Percentiles rank a stretch among this genome's conserved stretches.
These are phyloP conservation scores for Lachnellula subtilissima DNA, from an alignment of 2,329 filamentous ascomycete species.

Conservation along the genomic window DNA sequence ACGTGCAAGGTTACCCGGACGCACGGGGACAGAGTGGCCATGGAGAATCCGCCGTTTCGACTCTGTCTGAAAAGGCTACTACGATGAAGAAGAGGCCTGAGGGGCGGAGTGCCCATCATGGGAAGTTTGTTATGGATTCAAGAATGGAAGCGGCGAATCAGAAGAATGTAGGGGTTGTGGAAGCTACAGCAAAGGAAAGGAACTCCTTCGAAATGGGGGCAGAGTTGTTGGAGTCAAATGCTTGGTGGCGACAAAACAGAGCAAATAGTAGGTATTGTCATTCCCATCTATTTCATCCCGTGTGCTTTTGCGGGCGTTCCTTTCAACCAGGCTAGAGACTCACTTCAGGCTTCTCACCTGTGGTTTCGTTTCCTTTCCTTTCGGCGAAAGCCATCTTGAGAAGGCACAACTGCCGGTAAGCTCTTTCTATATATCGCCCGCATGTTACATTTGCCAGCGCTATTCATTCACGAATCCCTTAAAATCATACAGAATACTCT, in stretches of 20 bases:
- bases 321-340: too few species aligned
- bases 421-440: too few species aligned
- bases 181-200: neutral
- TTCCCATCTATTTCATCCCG: neutral
- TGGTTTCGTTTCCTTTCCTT: too few species aligned
- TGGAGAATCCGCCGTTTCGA: neutral
- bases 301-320: too few species aligned
- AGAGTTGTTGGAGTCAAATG: neutral
- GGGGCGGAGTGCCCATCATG: conserved; percentile 7
- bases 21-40: neutral
- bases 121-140: conserved; percentile 9
- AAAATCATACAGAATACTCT: neutral
- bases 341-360: too few species aligned
- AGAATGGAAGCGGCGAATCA: conserved; percentile 4
- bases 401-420: too few species aligned
- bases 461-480: too few species aligned
- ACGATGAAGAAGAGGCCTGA: neutral
- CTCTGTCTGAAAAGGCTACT: conserved; percentile 9
- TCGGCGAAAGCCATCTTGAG: too few species aligned
- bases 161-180: conserved; percentile 1
- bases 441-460: too few species aligned
- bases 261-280: neutral
- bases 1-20: neutral
- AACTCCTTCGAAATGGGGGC: neutral
- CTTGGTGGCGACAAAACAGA: neutral